Evolutionary conservation across 257 asterid genomes (phyloP).

Genomic region (Capsicum rhomboideum): DNA sequence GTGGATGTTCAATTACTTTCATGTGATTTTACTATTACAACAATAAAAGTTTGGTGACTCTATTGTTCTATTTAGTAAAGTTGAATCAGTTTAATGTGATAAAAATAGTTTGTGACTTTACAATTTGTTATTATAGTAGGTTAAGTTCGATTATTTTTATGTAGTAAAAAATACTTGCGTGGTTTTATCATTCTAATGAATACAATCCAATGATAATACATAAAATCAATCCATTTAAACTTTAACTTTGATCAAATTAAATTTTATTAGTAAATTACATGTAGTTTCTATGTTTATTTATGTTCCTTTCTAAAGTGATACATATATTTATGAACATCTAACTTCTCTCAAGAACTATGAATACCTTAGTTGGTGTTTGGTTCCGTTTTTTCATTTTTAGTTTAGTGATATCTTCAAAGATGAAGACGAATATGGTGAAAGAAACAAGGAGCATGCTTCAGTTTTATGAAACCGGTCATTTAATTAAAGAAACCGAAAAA

Average conservation of each 20-base stretch:
- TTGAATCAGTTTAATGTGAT: neutral
- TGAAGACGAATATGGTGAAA: conserved; percentile 12
- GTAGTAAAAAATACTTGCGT: no score
- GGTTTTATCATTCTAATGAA: no score
- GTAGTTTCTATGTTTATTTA: no score
- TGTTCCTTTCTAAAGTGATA: neutral
- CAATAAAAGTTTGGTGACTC: neutral
- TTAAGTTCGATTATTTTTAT: no score
- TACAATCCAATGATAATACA: no score
- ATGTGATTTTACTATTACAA: no score
- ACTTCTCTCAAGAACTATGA: neutral
- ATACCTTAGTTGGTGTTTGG: neutral
- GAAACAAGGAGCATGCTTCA: conserved; percentile 31
- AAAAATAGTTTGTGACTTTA: neutral
- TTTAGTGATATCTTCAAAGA: conserved; percentile 23
- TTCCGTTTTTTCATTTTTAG: neutral
- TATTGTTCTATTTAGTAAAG: neutral
- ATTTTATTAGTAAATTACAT: no score
- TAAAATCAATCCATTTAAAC: no score
- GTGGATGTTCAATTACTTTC: neutral
- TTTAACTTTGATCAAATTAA: no score
- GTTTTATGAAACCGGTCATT: conserved; percentile 25
- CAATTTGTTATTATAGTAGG: neutral
- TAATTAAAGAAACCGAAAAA: conserved; percentile 20
- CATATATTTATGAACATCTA: neutral